phyloP scores from a whole-genome alignment of 495 filamentous ascomycete genomes.

The Xylaria telfairii region DNA sequence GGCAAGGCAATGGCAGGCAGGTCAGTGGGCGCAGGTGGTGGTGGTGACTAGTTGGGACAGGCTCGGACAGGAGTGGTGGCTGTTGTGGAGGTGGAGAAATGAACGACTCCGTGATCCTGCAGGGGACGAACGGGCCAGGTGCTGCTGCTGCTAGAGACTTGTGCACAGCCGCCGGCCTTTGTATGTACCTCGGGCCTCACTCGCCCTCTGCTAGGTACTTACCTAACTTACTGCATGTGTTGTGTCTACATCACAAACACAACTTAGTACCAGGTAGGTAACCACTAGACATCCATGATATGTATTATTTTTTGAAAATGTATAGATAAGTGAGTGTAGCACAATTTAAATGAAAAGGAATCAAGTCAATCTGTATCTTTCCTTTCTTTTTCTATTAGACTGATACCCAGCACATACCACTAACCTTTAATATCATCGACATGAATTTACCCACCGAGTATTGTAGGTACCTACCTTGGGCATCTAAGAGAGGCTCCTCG shows the following conservation, averaged over 20 bases:
- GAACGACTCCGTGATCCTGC: slow-evolving; percentile 16
- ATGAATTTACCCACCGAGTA: not conserved
- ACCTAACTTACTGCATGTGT: no score
- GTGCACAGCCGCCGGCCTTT: not conserved
- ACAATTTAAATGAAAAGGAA: no score
- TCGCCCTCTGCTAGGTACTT: no score
- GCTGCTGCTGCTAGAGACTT: not conserved
- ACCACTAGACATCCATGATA: no score
- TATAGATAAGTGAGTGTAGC: no score
- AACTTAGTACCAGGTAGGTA: no score
- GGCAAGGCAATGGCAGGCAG: not conserved
- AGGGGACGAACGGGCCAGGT: slow-evolving; percentile 3
- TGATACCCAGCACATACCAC: not conserved
- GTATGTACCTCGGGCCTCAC: no score
- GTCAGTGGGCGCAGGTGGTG: not conserved
- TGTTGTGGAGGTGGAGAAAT: slow-evolving; percentile 22
- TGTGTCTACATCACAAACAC: no score
- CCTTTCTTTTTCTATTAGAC: not conserved
- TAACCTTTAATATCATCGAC: no score
- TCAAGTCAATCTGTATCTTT: not conserved
- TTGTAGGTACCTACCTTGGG: not conserved
- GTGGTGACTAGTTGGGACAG: not conserved
- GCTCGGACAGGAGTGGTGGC: not conserved
- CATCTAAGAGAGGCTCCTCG: not conserved
- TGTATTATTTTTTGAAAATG: no score